Evolutionary conservation across 176 grass and related monocot genomes (phyloP), one percentile per base, ranked within the genome.

Genomic region (Oryza nivara): DNA sequence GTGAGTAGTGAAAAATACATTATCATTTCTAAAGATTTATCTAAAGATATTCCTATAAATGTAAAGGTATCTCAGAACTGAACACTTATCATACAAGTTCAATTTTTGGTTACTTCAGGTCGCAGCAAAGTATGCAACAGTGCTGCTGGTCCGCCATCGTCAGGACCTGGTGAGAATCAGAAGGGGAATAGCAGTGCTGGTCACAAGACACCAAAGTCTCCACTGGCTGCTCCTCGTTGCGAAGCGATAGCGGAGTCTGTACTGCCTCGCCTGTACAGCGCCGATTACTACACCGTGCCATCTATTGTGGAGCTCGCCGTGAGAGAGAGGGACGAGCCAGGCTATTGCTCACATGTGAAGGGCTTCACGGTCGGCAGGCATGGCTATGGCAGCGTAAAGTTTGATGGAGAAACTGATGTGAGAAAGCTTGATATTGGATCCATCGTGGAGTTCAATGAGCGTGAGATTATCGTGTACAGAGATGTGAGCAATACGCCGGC

Each of bases 391-490:
- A 92, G 87, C 65, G 84, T 94, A 36, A 92, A 80, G 68, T 94
- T 92, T 11, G 83, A 83, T 7, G 92, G 92, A 49, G 90, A 92
- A 72, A 94, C 90, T 1, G 92, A 94, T 83, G 85, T 88, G 4
- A 75, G 89, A 58, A 92, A 69, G 70, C 83, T 94, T 8, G 90
- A 94, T 68, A 73, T 94, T 17, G 56, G 86, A 46, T 89, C 90
- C 7, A 88, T 92, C 5, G 74, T 94, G 16, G 87, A 94, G 74
- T 92, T 94, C 73, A 85, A 89, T 20, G 67, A 94, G 56, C 90
- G 86, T 34, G 90, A 94, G 74, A 88, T 94, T 20, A 75, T 92
- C 15, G 87, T 92, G n/a, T 94, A 94, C 85, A 92, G 26, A 47
- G 87, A 94, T 16, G 85, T 92, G 67, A 89, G 72, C 84, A 92